Base-by-base conservation (phyloP, 257 asterid species). In the Agastache rugosa region DNA sequence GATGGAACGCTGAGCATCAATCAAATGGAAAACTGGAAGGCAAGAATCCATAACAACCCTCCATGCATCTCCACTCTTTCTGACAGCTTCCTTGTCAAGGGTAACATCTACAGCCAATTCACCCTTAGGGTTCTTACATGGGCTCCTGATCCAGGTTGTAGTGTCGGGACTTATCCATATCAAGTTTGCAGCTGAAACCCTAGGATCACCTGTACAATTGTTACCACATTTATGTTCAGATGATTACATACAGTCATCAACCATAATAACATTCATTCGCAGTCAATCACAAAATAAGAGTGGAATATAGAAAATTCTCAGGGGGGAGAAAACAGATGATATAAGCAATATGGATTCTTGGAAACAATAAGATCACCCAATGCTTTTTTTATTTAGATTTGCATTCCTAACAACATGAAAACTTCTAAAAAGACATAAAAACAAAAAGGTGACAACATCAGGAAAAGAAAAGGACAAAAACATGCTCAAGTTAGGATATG, bases 31-130 rank as follows among this genome's bases (percentile, higher is more conserved):
- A 63, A 92, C 82, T 48, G 96, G 96, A 72, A 95, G 85, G 83
- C 99, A 95, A 60, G 89, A 84, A 82, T 95, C 98, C 96, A 95
- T 89, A 63, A 87, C 83, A 61, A 89, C 77, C 82, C 99, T 87
- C 99, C 99, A 95, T 14, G 96, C 90, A 87, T 95, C 98, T 51
- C 98, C 99, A 64, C 89, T 89, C 82, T 87, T 86, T 73, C 50
- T 85, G 15, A 89, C 90, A 60, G 91, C 91, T 62, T 87, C 90
- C 79, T 87, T 92, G 85, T 92, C 97, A 62, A 95, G 90, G 75
- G 78, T 79, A 76, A 92, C 78, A 75, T 92, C 99, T 69, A 95
- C 22, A 75, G 92, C 96, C 85, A 90, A 79, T 78, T 95, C 99
- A 81, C 98, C 98, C 48, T 77, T 83, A 29, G 81, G 86, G 71